Conservation (phyloP, 768 basidiomycete species). For the Termitomyces bulborhizus region DNA sequence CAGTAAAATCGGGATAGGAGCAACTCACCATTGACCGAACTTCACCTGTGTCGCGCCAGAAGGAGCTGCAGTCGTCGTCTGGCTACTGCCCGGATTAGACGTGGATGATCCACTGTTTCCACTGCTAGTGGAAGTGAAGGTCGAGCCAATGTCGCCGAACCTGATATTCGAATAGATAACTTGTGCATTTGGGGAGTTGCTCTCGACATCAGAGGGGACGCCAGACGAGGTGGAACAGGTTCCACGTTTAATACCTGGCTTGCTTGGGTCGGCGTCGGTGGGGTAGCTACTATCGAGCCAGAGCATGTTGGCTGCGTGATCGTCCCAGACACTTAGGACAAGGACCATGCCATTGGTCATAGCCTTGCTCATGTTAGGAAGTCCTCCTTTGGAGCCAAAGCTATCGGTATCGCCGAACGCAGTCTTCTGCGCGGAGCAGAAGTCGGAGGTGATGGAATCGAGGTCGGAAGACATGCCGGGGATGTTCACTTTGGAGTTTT, state of each 20-base stretch:
- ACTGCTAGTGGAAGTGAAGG: constrained; percentile 8
- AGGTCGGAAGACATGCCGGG: constrained; percentile 33
- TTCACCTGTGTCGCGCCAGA: constrained; percentile 25
- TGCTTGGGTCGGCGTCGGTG: constrained; percentile 23
- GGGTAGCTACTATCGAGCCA: constrained; percentile 54
- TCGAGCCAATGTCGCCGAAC: constrained; percentile 37
- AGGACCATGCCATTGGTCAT: constrained; percentile 40
- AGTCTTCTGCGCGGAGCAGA: constrained; percentile 42
- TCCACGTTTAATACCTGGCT: constrained; percentile 42
- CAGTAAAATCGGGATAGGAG: not conserved
- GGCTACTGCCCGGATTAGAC: not conserved
- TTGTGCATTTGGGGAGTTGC: constrained; percentile 27
- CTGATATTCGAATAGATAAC: constrained; percentile 53
- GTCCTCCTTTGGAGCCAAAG: constrained; percentile 38
- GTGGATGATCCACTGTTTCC: not conserved
- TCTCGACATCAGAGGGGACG: constrained; percentile 38
- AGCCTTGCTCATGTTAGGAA: constrained; percentile 28
- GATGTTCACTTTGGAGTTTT: constrained; percentile 41
- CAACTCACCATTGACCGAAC: constrained; percentile 30
- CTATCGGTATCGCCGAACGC: constrained; percentile 40
- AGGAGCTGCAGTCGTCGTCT: constrained; percentile 4
- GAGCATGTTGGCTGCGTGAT: constrained; percentile 49
- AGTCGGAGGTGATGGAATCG: constrained; percentile 42
- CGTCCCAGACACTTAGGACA: constrained; percentile 48
- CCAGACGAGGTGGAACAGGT: constrained; percentile 44